Evolutionary conservation across 2,329 filamentous ascomycete genomes (phyloP), one percentile per base, ranked within the genome.

Genomic region (Falciphora oryzae): DNA sequence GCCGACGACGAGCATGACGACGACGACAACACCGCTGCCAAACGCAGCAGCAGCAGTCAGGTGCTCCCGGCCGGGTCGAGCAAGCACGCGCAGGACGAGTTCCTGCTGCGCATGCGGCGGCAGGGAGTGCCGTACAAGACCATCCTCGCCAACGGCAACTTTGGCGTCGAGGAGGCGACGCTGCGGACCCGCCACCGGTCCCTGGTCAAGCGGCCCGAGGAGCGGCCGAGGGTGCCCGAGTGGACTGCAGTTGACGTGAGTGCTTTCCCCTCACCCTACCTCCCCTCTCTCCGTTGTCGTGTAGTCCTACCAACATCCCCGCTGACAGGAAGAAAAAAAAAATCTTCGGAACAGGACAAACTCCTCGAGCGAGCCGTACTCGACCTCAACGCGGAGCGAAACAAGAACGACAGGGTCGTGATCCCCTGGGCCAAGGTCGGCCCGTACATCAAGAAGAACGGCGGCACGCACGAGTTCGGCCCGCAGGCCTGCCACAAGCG

Each of bases 241-340:
- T 93, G 89, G 89, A 79, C 74, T 0, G 76, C 79, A 0, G 75
- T 77, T 1, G 89, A 93, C 76, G 89, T 91, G 75, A 81, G 89
- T 7, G 18, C 22, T 8, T 53, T 25, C 7, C 5, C 4, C 7
- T 2, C 6, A 7, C 10, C 22, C 44, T 8, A 5, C n/a, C 7
- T 38, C 8, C n/a, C 14, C 5, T 59, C 14, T n/a, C 57, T 18
- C 14, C 16, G 22, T 59, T 59, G 16, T 18, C 8, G 14, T 1
- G 27, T 22, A 18, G 22, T 32, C 14, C 32, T 7, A 3, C n/a
- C n/a, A n/a, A n/a, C n/a, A n/a, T 38, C 8, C n/a, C 14, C 5
- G 38, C n/a, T 16, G n/a, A 61, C 14, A 61, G 18, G 44, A 61
- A 44, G n/a, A n/a, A 27, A 35, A 16, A 14, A 2, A 7, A 7